Evolutionary conservation across 768 basidiomycete species (phyloP).

Genomic region (Suillus tomentosus): DNA sequence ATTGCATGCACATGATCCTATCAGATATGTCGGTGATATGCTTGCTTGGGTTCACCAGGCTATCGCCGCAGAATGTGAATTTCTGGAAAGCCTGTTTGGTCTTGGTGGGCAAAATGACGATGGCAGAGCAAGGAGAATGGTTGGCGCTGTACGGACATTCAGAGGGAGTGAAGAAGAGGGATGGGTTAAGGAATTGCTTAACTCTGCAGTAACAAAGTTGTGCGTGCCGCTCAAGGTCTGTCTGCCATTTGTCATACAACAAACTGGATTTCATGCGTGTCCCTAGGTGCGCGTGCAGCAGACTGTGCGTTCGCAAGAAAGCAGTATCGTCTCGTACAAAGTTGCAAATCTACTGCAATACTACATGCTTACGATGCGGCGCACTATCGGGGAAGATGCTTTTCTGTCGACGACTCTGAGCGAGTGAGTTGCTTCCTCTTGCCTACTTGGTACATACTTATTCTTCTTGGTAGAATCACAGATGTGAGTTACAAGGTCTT

Average conservation of each 20-base stretch:
- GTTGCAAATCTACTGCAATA: conserved; percentile 95
- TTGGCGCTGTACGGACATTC: conserved; percentile 66
- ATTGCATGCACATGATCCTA: conserved; percentile 95
- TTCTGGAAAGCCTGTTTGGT: conserved; percentile 85
- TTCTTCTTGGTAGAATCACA: conserved; percentile 59
- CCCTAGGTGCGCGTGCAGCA: conserved; percentile 85
- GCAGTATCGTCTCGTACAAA: conserved; percentile 88
- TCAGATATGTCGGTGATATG: conserved; percentile 97
- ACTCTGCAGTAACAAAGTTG: conserved; percentile 78
- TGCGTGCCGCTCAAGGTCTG: conserved; percentile 86
- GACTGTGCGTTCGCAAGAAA: conserved; percentile 91
- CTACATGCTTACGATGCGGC: conserved; percentile 88
- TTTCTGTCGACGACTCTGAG: conserved; percentile 72
- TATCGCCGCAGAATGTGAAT: conserved; percentile 93
- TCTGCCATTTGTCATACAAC: neutral
- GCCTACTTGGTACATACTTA: neutral
- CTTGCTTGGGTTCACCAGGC: conserved; percentile 97
- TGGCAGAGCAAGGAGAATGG: conserved; percentile 53
- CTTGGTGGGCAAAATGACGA: conserved; percentile 41
- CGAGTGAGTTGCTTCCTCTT: conserved; percentile 55
- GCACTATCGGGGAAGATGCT: conserved; percentile 87
- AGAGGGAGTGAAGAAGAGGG: conserved; percentile 67
- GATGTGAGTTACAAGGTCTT: conserved; percentile 82
- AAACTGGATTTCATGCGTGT: neutral
- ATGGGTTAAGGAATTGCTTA: conserved; percentile 79